Evolutionary conservation across 371 early-diverging fungal species (phyloP).

Genomic region (Mucor racemosus): DNA sequence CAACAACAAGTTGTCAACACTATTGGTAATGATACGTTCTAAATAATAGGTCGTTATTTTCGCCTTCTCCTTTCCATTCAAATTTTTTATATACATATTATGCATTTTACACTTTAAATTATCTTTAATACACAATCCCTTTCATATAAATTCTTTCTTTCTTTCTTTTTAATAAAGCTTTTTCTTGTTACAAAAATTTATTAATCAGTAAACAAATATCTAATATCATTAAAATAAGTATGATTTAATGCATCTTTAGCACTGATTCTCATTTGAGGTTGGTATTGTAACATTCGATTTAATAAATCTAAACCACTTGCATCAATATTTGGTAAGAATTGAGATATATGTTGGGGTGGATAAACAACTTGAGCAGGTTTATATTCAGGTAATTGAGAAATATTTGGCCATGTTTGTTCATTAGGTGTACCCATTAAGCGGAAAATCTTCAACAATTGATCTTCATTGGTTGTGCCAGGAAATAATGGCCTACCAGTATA

Average conservation of each 20-base stretch:
- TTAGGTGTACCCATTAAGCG: slow-evolving; percentile 88
- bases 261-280: slow-evolving; percentile 81
- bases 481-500: slow-evolving; percentile 93
- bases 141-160: not conserved
- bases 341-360: slow-evolving; percentile 68
- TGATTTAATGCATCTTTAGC: slow-evolving; percentile 88
- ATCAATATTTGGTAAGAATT: slow-evolving; percentile 81
- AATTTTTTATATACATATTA: slow-evolving; percentile 1
- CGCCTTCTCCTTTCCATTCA: not conserved
- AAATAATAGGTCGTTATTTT: slow-evolving; percentile 10
- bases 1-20: slow-evolving; percentile 26
- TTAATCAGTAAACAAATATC: slow-evolving; percentile 21
- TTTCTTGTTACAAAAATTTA: not conserved
- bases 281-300: slow-evolving; percentile 79
- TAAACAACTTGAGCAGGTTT: slow-evolving; percentile 76
- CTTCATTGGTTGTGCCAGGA: slow-evolving; percentile 92
- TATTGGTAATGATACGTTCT: slow-evolving; percentile 10
- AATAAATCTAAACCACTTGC: slow-evolving; percentile 77
- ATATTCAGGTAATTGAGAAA: slow-evolving; percentile 90
- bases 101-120: not conserved
- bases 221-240: slow-evolving; percentile 77
- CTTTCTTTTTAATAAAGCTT: slow-evolving; percentile 3
- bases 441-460: slow-evolving; percentile 91
- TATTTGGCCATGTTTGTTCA: slow-evolving; percentile 87
- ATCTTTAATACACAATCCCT: not conserved